Evolutionary conservation across 345 rosid genomes (phyloP).

Genomic region (Eucalyptus rudis): DNA sequence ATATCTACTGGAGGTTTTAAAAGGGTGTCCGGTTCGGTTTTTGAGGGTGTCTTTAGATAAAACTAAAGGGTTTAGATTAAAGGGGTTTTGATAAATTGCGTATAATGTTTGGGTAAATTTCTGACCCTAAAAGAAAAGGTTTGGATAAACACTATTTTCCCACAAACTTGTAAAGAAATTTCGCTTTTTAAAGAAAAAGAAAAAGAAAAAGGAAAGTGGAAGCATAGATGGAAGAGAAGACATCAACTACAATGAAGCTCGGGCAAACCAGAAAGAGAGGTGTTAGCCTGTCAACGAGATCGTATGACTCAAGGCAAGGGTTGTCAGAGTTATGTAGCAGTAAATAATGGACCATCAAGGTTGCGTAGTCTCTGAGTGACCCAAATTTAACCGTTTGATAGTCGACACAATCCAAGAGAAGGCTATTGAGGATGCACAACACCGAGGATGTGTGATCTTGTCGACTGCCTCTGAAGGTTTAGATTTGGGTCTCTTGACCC

Average conservation of each 20-base stretch:
- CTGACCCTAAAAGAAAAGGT: too few relatives aligned
- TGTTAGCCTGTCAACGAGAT: accelerated
- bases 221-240: not conserved
- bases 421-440: not conserved
- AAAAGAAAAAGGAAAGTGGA: not conserved
- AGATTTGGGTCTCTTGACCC: not conserved
- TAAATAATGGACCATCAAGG: not conserved
- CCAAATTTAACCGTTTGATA: accelerated
- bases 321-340: accelerated
- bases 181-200: not conserved
- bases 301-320: accelerated
- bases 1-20: not conserved
- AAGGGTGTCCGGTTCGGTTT: not conserved
- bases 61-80: not conserved
- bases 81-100: not conserved
- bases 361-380: accelerated
- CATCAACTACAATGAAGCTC: not conserved
- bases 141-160: not conserved
- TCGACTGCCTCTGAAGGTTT: not conserved
- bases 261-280: accelerated
- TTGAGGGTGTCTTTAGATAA: not conserved
- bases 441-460: not conserved
- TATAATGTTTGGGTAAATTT: not conserved
- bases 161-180: not conserved
- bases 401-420: not conserved